Evolutionary conservation across 2,329 filamentous ascomycete species (phyloP), one percentile per base, ranked within the genome.

Genomic region (Blastomyces gilchristii): DNA sequence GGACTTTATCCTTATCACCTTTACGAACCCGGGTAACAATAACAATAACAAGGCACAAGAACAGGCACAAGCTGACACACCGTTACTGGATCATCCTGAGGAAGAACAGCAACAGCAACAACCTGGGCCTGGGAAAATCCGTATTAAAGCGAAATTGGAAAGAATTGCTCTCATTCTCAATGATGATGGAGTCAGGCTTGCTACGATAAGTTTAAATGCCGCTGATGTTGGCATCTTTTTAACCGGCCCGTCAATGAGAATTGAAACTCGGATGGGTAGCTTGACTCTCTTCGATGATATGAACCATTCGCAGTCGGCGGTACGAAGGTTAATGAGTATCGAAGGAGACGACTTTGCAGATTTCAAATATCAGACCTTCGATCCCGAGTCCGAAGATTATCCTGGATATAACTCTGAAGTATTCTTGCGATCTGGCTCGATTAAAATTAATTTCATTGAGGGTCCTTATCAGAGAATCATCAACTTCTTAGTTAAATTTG

Each of bases 391-490:
- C 63, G 83, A 88, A 61, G 82, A 85, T 12, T 97, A 97, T 70
- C 95, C 94, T 6, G 95, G 94, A 12, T 96, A 97, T 71, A 93
- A 97, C 72, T 94, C 90, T 16, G 93, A 92, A 1, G 86, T 99
- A 39, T 95, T 86, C 71, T 80, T 99, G 12, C 87, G 93, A 45
- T 93, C 94, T 22, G 94, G 94, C 1, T 99, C 94, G 0, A 88
- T 99, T 74, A 97, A 96, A 77, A 82, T 99, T 72, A 97, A 97
- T 73, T 99, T 99, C 73, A 79, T 97, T 3, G 93, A 97, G 65
- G 95, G 99, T 74, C 94, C 94, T 0, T 97, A 97, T 80, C 86
- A 94, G 61, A 97, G 97, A 77, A 97, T 99, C 67, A 90, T 99
- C 75, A 90, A 95, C 68, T 99, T 99, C 75, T 81, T 96, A 53